Evolutionary conservation across 208 protist genomes (phyloP).

Genomic region (Crithidia acanthocephali): DNA sequence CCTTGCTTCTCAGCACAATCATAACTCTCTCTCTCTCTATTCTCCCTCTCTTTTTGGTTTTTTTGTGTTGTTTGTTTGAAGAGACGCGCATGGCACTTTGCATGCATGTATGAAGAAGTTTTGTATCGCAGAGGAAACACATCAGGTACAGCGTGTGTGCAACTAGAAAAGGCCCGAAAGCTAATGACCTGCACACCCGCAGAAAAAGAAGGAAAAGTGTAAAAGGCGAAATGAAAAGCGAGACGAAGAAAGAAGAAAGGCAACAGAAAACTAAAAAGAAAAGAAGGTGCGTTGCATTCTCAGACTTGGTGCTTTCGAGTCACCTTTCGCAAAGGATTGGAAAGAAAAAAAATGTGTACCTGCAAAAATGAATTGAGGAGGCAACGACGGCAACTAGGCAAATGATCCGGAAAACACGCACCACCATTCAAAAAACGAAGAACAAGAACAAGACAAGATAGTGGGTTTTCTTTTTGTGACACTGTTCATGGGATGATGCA

Average conservation of each 20-base stretch:
- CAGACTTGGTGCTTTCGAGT: too few species aligned
- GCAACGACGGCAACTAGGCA: too few species aligned
- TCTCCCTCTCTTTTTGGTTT: background rate
- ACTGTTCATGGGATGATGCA: too few species aligned
- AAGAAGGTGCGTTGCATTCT: too few species aligned
- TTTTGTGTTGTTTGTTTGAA: constrained; percentile 6
- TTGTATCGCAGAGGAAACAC: background rate
- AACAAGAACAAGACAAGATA: too few species aligned
- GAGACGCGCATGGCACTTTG: background rate
- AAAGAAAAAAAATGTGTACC: constrained; percentile 5
- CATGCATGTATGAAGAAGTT: constrained; percentile 2
- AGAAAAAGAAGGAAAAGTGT: constrained; percentile 17
- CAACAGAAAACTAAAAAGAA: too few species aligned
- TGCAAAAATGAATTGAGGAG: background rate
- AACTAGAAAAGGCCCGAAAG: constrained; percentile 9
- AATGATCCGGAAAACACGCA: too few species aligned
- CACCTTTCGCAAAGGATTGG: background rate
- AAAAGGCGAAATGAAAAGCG: background rate
- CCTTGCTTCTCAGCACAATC: background rate
- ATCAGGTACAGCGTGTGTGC: background rate
- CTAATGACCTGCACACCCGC: background rate
- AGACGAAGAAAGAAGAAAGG: too few species aligned
- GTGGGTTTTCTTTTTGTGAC: too few species aligned
- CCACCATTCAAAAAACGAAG: too few species aligned
- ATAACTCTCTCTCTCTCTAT: background rate